Base-by-base conservation (phyloP, 345 rosid genomes). In the Pugionium dolabratum region DNA sequence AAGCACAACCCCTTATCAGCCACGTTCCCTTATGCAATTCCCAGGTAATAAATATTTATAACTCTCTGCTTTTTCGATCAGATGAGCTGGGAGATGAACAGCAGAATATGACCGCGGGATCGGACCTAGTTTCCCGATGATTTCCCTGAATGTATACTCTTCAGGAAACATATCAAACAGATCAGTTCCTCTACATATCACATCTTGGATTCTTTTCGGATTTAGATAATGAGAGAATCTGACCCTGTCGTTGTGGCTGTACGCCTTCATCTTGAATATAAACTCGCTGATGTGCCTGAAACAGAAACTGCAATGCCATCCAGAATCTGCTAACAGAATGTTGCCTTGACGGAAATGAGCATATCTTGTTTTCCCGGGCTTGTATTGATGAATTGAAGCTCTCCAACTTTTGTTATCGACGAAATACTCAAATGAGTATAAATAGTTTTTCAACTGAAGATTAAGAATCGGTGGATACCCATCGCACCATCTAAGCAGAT, bases 241-340 rank as follows among this genome's bases (percentile, higher is more conserved):
- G 54, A 89, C 97, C 11, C 98, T 76, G 71, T 93, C 98, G 1
- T 76, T 75, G 76, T 93, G 98, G 69, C 97, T 93, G 66, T 93
- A 93, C 37, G 98, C 98, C 72, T 83, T 87, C 98, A 93, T 93
- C 86, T 93, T 93, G 80, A 93, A 93, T 37, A 86, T 48, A 57
- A 93, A 93, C 66, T 87, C 87, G 18, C 73, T 82, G 29, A 93
- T 84, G 72, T 49, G 72, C 47, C 97, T 88, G 75, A 93, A 93
- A 69, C 97, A 93, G 78, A 93, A 93, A 80, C 98, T 93, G 66
- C 98, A 93, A 75, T 90, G 98, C 98, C 96, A 92, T 8, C 98
- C 98, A 0, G 98, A 62, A 77, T 87, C 95, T 4, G 98, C 73
- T 66, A 93, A 70, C 3, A 89, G 79, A 29, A 75, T 29, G 75